phyloP scores from a whole-genome alignment of 108 stramenopile species.

The Skeletonema menzelii region DNA sequence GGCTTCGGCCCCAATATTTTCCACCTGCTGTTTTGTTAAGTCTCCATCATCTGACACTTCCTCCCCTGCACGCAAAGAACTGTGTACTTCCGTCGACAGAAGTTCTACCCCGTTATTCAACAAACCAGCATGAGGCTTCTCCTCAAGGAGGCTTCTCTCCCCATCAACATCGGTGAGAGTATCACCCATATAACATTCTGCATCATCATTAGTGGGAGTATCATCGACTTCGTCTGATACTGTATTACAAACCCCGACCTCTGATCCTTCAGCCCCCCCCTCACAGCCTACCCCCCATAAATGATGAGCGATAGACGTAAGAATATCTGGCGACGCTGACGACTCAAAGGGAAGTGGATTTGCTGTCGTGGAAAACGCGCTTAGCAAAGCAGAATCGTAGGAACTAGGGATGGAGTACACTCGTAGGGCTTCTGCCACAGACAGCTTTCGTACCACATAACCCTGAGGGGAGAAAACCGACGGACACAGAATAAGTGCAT shows the following conservation, averaged over 20 bases:
- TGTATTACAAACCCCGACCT: not conserved
- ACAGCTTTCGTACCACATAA: too few species aligned
- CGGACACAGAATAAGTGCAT: too few species aligned
- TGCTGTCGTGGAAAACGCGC: too few species aligned
- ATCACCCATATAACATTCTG: too few species aligned
- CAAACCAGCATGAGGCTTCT: too few species aligned
- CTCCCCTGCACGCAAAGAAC: too few species aligned
- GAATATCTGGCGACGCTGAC: not conserved
- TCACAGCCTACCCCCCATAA: not conserved
- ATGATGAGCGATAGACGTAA: not conserved
- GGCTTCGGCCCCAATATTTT: not conserved
- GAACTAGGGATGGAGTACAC: not conserved
- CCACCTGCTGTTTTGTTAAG: not conserved
- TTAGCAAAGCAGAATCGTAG: not conserved
- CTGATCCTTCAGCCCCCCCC: not conserved
- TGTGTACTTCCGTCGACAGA: too few species aligned
- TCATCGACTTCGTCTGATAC: not conserved
- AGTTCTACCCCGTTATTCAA: too few species aligned
- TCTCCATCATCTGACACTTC: too few species aligned
- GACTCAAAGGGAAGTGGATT: not conserved
- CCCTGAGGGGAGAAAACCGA: too few species aligned
- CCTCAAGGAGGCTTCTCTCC: too few species aligned
- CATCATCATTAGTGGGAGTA: not conserved
- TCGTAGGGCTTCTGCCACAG: not conserved
- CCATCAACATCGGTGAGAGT: too few species aligned